Evolutionary conservation across 371 early-diverging fungal genomes (phyloP).

Genomic region (Capniomyces stellatus): DNA sequence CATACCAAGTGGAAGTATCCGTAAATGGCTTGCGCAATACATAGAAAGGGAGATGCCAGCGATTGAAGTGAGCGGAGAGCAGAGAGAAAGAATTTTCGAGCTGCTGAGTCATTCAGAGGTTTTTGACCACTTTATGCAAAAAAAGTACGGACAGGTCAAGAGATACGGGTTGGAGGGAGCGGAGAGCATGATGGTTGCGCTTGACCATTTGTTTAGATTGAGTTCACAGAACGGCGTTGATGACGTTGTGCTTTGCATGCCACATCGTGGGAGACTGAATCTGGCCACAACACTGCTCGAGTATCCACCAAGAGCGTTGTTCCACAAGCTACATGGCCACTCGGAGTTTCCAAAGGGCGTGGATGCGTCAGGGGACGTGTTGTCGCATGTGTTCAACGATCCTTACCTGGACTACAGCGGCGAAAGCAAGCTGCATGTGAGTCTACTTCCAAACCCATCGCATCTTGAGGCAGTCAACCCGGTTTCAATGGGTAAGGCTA

Average conservation of each 20-base stretch:
- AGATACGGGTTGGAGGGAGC: constrained; percentile 93
- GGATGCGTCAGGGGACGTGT: constrained; percentile 75
- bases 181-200: constrained; percentile 86
- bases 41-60: constrained; percentile 45
- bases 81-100: constrained; percentile 54
- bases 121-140: constrained; percentile 92
- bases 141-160: constrained; percentile 85
- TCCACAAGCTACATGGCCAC: constrained; percentile 82
- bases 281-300: constrained; percentile 66
- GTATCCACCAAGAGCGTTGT: constrained; percentile 59
- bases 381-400: constrained; percentile 69
- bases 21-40: constrained; percentile 73
- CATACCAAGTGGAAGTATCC: constrained; percentile 65
- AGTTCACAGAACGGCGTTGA: constrained; percentile 44
- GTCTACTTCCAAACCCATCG: constrained; percentile 83
- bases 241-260: constrained; percentile 81
- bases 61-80: constrained; percentile 29
- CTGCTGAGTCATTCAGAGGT: constrained; percentile 60
- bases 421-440: constrained; percentile 38
- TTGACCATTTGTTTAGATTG: constrained; percentile 65
- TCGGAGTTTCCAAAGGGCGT: constrained; percentile 61
- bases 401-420: constrained; percentile 30
- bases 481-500: constrained; percentile 82
- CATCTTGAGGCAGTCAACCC: constrained; percentile 92
- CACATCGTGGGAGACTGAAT: constrained; percentile 92